Conservation (phyloP, 1,139 yeast genomes). For the Kazachstania sp. region DNA sequence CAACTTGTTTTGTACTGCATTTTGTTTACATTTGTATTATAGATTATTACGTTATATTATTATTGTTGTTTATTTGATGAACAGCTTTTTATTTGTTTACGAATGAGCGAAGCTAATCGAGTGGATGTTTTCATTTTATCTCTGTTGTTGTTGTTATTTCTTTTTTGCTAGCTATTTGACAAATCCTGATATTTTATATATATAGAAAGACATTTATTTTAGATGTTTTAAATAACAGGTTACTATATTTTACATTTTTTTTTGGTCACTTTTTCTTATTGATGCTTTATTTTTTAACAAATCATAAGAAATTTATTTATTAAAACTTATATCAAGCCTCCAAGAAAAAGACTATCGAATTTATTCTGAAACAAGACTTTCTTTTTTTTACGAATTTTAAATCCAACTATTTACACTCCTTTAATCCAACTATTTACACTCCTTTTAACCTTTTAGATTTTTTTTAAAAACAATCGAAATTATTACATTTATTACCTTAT, state of each 20-base stretch:
- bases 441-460: conserved; percentile 6
- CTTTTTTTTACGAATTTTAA: background rate
- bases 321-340: background rate
- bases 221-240: background rate
- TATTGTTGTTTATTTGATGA: background rate
- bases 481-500: background rate
- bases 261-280: background rate
- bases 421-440: conserved; percentile 11
- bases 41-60: background rate
- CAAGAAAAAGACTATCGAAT: background rate
- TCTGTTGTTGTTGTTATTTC: background rate
- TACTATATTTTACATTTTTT: background rate
- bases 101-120: background rate
- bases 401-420: conserved; percentile 18
- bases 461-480: background rate
- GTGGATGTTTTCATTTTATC: background rate
- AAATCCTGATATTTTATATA: background rate
- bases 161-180: background rate
- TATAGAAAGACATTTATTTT: background rate
- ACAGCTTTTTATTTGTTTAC: background rate
- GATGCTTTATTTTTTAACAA: background rate
- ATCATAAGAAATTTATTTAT: conserved; percentile 1
- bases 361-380: background rate
- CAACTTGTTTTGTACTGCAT: too few relatives aligned
- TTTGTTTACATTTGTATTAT: too few relatives aligned